These are phyloP conservation scores for Theobroma cacao DNA, from an alignment of 345 rosid genomes.

Conservation along the genomic window DNA sequence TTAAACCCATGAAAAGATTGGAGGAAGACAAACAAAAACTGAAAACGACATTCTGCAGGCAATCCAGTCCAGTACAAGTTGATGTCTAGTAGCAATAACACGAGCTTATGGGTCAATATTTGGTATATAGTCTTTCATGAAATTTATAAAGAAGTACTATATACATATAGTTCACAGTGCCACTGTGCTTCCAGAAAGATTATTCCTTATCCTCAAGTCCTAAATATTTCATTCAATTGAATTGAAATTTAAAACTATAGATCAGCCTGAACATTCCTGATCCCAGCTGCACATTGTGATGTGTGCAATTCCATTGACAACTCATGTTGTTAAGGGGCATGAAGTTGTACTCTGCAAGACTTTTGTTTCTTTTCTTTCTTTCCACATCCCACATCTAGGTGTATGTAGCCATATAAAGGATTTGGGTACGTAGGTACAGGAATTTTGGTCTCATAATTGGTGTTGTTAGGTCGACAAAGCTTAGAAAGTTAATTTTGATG, in stretches of 20 bases:
- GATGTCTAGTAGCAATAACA: not conserved
- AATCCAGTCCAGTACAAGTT: not conserved
- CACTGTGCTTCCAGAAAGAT: not conserved
- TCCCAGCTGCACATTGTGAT: not conserved
- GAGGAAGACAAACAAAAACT: not conserved
- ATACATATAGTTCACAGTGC: not conserved
- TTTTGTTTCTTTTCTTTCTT: not conserved
- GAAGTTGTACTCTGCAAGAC: not conserved
- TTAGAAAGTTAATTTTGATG: not conserved
- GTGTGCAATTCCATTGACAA: not conserved
- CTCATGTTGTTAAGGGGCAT: not conserved
- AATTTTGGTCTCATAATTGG: not conserved
- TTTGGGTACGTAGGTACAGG: not conserved
- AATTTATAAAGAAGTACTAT: not conserved
- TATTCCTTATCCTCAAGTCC: not conserved
- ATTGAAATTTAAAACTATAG: not conserved
- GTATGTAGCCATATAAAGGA: not conserved
- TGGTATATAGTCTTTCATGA: not conserved
- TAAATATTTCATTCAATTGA: not conserved
- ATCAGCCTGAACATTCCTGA: not conserved
- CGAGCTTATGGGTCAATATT: not conserved
- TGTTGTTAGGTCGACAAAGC: not conserved
- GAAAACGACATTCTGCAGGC: not conserved
- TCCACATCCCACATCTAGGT: not conserved
- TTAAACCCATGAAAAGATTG: not conserved